phyloP scores from a whole-genome alignment of 108 stramenopile genomes.

The Nitzschia sp. region DNA sequence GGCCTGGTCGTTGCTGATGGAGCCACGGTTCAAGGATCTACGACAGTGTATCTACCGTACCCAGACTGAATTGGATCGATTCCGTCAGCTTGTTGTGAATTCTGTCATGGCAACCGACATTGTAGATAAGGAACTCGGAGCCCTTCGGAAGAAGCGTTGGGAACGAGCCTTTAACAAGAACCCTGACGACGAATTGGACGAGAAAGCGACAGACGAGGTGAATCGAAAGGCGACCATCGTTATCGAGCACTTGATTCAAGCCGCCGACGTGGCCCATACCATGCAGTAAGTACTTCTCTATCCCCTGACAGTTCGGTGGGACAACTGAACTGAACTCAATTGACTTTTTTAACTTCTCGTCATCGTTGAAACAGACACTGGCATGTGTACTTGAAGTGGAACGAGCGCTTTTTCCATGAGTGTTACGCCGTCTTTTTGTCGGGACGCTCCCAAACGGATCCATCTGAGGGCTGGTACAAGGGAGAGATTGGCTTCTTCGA shows the following conservation, averaged over 20 bases:
- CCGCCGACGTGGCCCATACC: conserved; percentile 1
- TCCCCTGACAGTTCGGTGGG: too few species aligned
- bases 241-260: conserved; percentile 11
- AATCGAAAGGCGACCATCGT: conserved; percentile 10
- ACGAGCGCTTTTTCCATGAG: conserved; percentile 7
- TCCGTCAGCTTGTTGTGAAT: conserved; percentile 16
- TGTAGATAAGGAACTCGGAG: conserved; percentile 18
- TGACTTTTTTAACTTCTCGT: too few species aligned
- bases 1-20: conserved; percentile 13
- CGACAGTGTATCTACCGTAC: conserved; percentile 9
- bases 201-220: conserved; percentile 10
- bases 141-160: conserved; percentile 20
- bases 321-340: too few species aligned
- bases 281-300: conserved; percentile 3
- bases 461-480: conserved; percentile 16
- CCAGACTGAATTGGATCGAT: conserved; percentile 2
- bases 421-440: conserved; percentile 4
- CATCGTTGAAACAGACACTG: too few species aligned
- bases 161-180: conserved; percentile 17
- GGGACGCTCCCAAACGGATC: conserved; percentile 9
- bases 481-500: conserved; percentile 36
- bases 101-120: conserved; percentile 20
- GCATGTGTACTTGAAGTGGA: conserved; percentile 12
- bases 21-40: conserved; percentile 17
- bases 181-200: conserved; percentile 5